A percentile compares a stretch with the other conserved stretches of the same genome.
These are phyloP conservation scores for Senna tora DNA, from an alignment of 306 rosid species.

Conservation along the genomic window DNA sequence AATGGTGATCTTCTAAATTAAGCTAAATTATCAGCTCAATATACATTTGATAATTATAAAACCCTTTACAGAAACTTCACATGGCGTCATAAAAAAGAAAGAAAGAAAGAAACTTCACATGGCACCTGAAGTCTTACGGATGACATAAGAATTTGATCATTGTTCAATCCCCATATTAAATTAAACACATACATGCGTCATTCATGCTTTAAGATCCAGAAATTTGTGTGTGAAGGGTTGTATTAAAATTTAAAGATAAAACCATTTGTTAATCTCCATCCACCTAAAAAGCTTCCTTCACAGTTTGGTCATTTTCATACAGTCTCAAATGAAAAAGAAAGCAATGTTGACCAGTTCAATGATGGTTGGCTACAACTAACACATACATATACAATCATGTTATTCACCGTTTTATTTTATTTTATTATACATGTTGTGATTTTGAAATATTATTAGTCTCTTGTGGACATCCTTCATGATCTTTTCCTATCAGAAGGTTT, in stretches of 20 bases:
- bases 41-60: background rate
- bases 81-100: too few relatives aligned
- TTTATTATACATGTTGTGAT: background rate
- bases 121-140: background rate
- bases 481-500: background rate
- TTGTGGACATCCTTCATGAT: background rate
- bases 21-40: background rate
- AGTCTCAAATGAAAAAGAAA: background rate
- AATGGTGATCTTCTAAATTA: background rate
- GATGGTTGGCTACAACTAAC: slow-evolving; percentile 1
- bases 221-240: background rate
- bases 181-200: background rate
- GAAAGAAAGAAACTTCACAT: background rate
- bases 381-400: background rate
- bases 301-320: background rate
- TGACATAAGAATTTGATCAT: background rate
- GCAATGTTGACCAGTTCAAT: background rate
- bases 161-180: background rate
- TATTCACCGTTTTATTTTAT: background rate
- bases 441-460: slow-evolving; percentile 4
- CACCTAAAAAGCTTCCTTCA: background rate
- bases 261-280: background rate
- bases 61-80: background rate
- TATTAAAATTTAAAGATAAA: background rate
- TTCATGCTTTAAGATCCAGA: background rate